Evolutionary conservation across 2,329 filamentous ascomycete genomes (phyloP), one percentile per base, ranked within the genome.

Genomic region (Aspergillus eucalypticola): DNA sequence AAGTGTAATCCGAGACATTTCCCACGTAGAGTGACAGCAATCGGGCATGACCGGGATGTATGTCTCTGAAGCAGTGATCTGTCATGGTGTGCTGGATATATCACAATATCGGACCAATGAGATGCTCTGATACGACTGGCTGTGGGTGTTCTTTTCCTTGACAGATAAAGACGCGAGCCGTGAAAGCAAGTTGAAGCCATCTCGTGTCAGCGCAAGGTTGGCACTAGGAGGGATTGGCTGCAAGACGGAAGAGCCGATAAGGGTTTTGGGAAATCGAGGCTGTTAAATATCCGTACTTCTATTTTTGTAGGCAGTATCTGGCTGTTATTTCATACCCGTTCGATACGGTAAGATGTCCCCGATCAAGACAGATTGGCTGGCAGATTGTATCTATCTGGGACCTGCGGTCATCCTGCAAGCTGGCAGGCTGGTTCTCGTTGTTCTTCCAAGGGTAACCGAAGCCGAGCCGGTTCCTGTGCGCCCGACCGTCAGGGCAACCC

Each of bases 151-250:
- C 8, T 17, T 29, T 54, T 25, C 32, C 51, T 35, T 19, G 21
- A 21, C 51, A 13, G 51, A 54, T 54, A 54, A 54, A 54, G 39
- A 54, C 21, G 19, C 35, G 44, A 54, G 52, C 52, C 46, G 29
- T 46, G 25, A 11, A 19, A 8, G 13, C 15, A 54, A 25, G 39
- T 29, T 29, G 27, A 13, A 25, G 7, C 15, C 11, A 17, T 55
- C 53, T 46, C 32, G 32, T 54, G 53, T 55, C 53, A 44, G 39
- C 21, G 39, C 52, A 44, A 46, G 39, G 52, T 27, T 25, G 39
- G 52, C 39, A 39, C 52, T 46, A 54, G 42, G 38, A 13, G 13
- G 10, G 51, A n/a, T 23, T 23, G 51, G 23, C 32, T 53, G 11
- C 53, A 32, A 29, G 46, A 41, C 51, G 39, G 25, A 44, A 8